Conservation (phyloP, 495 filamentous ascomycete genomes). For the Jackrogersella multiformis region DNA sequence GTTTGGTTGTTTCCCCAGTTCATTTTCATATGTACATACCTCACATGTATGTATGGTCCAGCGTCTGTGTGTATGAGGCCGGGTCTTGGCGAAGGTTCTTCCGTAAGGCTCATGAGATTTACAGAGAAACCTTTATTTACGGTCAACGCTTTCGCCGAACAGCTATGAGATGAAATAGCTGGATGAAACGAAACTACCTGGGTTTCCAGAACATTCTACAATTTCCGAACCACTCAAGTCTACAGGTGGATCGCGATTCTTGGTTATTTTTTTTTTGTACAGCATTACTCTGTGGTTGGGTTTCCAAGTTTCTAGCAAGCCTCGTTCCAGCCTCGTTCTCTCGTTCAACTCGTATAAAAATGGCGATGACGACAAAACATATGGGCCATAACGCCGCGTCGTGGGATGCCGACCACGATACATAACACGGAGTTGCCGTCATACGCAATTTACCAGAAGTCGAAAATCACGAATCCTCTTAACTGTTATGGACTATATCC, state of each 20-base stretch:
- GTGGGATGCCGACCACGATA: not conserved
- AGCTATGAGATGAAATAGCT: too few relatives aligned
- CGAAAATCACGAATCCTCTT: conserved; percentile 12
- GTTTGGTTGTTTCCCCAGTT: conserved; percentile 32
- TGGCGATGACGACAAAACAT: not conserved
- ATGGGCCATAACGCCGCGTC: not conserved
- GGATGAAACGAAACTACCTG: not conserved
- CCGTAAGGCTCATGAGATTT: conserved; percentile 6
- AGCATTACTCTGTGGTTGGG: not conserved
- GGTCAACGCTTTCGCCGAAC: too few relatives aligned
- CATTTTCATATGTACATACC: not conserved
- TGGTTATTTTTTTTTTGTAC: not conserved
- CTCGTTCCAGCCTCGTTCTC: too few relatives aligned
- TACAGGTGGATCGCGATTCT: not conserved
- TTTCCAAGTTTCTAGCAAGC: not conserved
- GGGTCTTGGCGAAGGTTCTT: conserved; percentile 23
- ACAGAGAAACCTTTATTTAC: not conserved
- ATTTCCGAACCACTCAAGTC: not conserved
- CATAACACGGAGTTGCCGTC: conserved; percentile 30
- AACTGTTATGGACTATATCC: conserved; percentile 4
- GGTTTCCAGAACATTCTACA: not conserved
- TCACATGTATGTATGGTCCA: not conserved
- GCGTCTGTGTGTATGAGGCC: not conserved
- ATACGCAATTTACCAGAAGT: conserved; percentile 23
- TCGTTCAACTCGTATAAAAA: conserved; percentile 1